Evolutionary conservation across 2,329 filamentous ascomycete genomes (phyloP), one percentile per base, ranked within the genome.

Genomic region (Colletotrichum cordylinicola): DNA sequence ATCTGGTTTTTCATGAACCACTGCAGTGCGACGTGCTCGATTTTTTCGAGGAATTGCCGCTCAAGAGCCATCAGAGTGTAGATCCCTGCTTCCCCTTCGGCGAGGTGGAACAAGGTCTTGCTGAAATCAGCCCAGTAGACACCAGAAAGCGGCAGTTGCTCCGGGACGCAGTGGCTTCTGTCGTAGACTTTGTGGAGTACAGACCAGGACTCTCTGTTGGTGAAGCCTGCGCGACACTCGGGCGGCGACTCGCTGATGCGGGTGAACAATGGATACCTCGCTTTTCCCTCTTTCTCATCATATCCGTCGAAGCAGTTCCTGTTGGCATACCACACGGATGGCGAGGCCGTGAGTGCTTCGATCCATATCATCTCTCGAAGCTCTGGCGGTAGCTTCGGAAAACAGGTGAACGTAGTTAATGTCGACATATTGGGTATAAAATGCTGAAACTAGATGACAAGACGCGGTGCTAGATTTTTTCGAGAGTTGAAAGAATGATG

Each of bases 31-130:
- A 48, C 43, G 43, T 52, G 43, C 43, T 52, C 43, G 2, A 52
- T 21, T 21, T 6, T 52, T 21, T 52, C 43, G n/a, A 21, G 43
- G 0, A 48, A 48, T 2, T 2, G 2, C 18, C 1, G 0, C 43
- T 48, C 43, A 21, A 48, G 0, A 4, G 0, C n/a, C 0, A 21
- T 0, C 43, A 48, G n/a, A 7, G 18, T 48, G 0, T 13, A 0
- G 10, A 52, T 0, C 6, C 43, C 18, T 4, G 43, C 13, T 21
- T 52, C 43, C 43, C n/a, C 13, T 6, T 4, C 0, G 43, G 7
- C 2, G 43, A 52, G 43, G 10, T 52, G 43, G 43, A 52, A 52
- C 0, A 52, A 0, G 43, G 2, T 2, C n/a, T 52, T 21, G 0
- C n/a, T 10, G 43, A 21, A 21, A 52, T 52, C 18, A 0, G 0